phyloP scores from a whole-genome alignment of 306 rosid genomes.

The Vigna hirtella region DNA sequence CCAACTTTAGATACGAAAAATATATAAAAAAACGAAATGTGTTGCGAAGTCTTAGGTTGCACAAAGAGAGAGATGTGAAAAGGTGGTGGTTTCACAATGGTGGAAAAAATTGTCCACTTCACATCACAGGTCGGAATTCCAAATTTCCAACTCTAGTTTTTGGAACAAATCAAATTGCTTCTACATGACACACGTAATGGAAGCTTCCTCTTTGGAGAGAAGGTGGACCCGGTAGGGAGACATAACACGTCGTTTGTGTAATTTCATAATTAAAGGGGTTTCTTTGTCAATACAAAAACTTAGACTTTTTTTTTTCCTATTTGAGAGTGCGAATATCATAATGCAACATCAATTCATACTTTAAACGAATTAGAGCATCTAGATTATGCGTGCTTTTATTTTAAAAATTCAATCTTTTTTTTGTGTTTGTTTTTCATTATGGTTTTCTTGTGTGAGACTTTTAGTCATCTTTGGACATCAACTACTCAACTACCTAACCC shows the following conservation, averaged over 20 bases:
- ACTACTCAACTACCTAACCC: conserved; percentile 57
- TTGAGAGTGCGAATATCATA: neutral
- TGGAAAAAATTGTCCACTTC: neutral
- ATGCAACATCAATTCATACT: neutral
- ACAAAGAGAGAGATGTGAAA: conserved; percentile 48
- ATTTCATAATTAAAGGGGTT: neutral
- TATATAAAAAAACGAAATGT: neutral
- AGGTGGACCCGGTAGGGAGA: neutral
- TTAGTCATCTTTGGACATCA: conserved; percentile 40
- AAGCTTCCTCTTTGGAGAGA: conserved; percentile 49
- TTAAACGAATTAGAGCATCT: conserved; percentile 2
- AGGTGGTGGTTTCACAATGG: conserved; percentile 14
- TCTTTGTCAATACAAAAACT: neutral
- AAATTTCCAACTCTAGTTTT: neutral
- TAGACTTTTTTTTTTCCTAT: neutral
- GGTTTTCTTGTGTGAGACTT: neutral
- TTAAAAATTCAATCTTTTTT: neutral
- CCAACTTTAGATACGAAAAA: neutral
- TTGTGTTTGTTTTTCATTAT: too few relatives aligned
- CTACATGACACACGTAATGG: conserved; percentile 44
- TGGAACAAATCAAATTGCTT: conserved; percentile 39
- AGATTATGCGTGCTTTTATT: conserved; percentile 11
- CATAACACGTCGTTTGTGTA: neutral
- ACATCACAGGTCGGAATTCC: neutral
- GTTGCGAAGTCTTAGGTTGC: neutral